Base-by-base conservation (phyloP, 352 stramenopile genomes). In the Globisporangium barbulae region DNA sequence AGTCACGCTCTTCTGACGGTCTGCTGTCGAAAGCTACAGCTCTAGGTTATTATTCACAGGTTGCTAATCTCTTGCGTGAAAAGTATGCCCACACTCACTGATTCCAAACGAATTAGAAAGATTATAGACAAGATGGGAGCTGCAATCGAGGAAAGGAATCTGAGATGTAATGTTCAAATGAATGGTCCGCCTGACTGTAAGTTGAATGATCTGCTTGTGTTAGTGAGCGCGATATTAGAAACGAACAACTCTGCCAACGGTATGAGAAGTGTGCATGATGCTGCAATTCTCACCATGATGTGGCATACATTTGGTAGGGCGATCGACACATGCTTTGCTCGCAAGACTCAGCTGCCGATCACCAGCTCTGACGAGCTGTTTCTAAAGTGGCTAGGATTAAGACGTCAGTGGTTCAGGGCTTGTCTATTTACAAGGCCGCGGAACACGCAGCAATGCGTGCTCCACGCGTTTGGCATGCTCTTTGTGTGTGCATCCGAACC, bases 111-210 rank as follows among this genome's bases (percentile, higher is more conserved):
- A 22, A 50, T 75, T 10, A 49, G 17, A 21, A 62, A 57, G 17
- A 75, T 70, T 31, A 59, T 45, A 8, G 65, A 70, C 12, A 75
- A 73, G 56, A 72, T 75, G 62, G 49, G 22, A 12, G 39, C n/a
- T 21, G 35, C 50, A 6, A 76, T 73, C n/a, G 66, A 73, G 12
- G 63, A 69, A 31, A 53, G 55, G 21, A 71, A 76, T 49, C 9
- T 76, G n/a, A 17, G 41, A 12, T 28, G 41, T 0, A 68, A 64
- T 19, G 35, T 73, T 12, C 58, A 70, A 50, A 65, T 54, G 1
- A 66, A 65, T n/a, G 70, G 65, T 5, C 65, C 58, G 9, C 69
- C 65, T 6, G 69, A 41, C 0, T 70, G 66, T 42, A 71, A 57
- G 25, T 21, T 76, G 2, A 54, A 57, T 4, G 53, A 72, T 48